phyloP scores from a whole-genome alignment of 345 rosid genomes.

The Eucalyptus cloeziana region DNA sequence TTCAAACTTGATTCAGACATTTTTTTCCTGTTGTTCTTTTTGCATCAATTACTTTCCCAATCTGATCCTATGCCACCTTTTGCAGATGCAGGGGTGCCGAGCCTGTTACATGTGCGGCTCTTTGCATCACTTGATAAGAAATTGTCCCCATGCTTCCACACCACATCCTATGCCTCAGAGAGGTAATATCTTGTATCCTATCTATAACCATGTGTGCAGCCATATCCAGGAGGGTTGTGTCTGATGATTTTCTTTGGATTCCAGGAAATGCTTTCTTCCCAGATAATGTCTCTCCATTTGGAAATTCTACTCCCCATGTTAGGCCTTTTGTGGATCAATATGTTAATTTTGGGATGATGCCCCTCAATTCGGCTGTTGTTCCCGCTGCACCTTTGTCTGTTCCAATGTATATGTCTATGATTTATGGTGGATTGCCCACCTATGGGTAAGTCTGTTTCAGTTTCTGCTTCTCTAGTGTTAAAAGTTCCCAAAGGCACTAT shows the following conservation, averaged over 20 bases:
- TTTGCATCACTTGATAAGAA: slow-evolving; percentile 32
- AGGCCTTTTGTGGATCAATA: slow-evolving; percentile 12
- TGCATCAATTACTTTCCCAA: background rate
- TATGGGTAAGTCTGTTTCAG: slow-evolving; percentile 6
- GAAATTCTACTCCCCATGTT: slow-evolving; percentile 11
- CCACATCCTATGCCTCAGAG: slow-evolving; percentile 12
- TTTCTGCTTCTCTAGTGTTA: background rate
- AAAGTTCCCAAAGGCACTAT: background rate
- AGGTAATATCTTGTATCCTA: slow-evolving; percentile 4
- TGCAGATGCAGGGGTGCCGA: slow-evolving; percentile 14
- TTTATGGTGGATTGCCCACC: slow-evolving; percentile 10
- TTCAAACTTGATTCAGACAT: background rate
- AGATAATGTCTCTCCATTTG: slow-evolving; percentile 15
- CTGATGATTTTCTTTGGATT: background rate
- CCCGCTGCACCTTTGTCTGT: slow-evolving; percentile 5
- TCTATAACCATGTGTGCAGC: background rate
- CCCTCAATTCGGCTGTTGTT: slow-evolving; percentile 10
- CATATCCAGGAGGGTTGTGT: background rate
- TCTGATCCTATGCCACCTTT: background rate
- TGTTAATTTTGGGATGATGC: slow-evolving; percentile 13
- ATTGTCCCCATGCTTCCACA: slow-evolving; percentile 25
- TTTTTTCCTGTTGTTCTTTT: background rate
- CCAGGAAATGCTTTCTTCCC: slow-evolving; percentile 19
- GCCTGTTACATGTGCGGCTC: slow-evolving; percentile 43
- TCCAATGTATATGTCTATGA: slow-evolving; percentile 13